Evolutionary conservation across 1,284 basidiomycete genomes (phyloP).

Genomic region (Cerioporus squamosus): DNA sequence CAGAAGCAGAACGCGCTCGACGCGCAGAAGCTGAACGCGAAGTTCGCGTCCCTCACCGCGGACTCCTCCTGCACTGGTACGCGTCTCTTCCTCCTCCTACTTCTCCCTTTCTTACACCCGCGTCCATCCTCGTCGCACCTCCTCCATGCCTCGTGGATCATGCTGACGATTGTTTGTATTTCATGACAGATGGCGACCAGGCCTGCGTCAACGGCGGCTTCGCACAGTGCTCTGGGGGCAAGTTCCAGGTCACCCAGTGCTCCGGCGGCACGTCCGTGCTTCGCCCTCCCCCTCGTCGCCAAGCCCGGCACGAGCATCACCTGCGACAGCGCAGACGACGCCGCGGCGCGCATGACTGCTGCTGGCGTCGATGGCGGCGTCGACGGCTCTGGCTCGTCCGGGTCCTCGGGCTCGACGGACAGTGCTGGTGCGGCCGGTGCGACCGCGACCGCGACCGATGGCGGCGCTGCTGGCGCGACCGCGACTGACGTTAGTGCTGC

Average conservation of each 20-base stretch:
- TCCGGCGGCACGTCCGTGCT: constrained; percentile 44
- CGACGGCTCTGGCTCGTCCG: not conserved
- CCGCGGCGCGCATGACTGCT: constrained; percentile 43
- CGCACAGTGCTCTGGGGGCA: constrained; percentile 42
- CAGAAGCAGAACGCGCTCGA: constrained; percentile 48
- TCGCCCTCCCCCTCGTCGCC: constrained; percentile 57
- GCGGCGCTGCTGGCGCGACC: not conserved
- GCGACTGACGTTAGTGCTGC: not conserved
- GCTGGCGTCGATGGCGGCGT: constrained; percentile 53
- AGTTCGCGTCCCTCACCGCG: constrained; percentile 47
- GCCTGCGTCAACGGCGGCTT: constrained; percentile 49
- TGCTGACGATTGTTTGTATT: not conserved
- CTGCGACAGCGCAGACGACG: constrained; percentile 50
- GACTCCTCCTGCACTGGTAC: constrained; percentile 42
- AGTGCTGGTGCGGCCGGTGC: not conserved
- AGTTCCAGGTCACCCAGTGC: constrained; percentile 45
- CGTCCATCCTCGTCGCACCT: too few relatives aligned
- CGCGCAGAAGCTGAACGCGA: constrained; percentile 51
- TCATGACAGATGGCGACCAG: constrained; percentile 41
- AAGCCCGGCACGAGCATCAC: constrained; percentile 51
- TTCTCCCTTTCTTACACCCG: not conserved
- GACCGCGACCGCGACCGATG: not conserved
- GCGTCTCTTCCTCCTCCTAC: not conserved
- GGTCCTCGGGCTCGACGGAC: not conserved
- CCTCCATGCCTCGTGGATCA: too few relatives aligned